phyloP scores from a whole-genome alignment of 441 rosid genomes.

The Flueggea neowawraea region DNA sequence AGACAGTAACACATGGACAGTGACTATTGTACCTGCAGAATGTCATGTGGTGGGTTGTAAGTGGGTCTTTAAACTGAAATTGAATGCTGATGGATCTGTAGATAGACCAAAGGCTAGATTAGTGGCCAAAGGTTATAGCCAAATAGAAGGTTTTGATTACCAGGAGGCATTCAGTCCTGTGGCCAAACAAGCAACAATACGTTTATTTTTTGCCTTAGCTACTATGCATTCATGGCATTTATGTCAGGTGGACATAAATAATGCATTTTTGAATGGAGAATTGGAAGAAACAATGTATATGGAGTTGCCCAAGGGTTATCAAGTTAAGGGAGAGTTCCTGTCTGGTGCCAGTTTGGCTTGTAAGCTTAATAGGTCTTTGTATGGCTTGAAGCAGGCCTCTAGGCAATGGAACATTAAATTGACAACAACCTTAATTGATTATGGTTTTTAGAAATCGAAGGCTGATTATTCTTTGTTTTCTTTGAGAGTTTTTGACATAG shows the following conservation, averaged over 20 bases:
- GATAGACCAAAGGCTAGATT: not conserved
- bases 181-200: not conserved
- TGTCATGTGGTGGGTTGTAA: not conserved
- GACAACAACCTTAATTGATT: fast-evolving
- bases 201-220: not conserved
- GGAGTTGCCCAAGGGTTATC: not conserved
- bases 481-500: not conserved
- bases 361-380: not conserved
- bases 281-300: constrained; percentile 3
- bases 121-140: constrained; percentile 10
- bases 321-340: not conserved
- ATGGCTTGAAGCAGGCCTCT: constrained; percentile 6
- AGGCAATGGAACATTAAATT: constrained; percentile 1
- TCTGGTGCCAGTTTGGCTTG: not conserved
- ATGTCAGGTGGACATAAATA: constrained; percentile 4
- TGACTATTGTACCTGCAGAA: not conserved
- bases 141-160: constrained; percentile 4
- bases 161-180: not conserved
- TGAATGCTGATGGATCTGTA: not conserved
- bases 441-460: not conserved
- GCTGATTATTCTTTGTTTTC: not conserved
- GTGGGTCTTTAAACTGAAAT: constrained; percentile 6
- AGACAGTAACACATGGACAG: not conserved
- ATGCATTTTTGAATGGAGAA: constrained; percentile 3
- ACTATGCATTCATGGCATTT: not conserved